phyloP scores from a whole-genome alignment of 2,329 filamentous ascomycete species.

The Aspergillus jensenii region DNA sequence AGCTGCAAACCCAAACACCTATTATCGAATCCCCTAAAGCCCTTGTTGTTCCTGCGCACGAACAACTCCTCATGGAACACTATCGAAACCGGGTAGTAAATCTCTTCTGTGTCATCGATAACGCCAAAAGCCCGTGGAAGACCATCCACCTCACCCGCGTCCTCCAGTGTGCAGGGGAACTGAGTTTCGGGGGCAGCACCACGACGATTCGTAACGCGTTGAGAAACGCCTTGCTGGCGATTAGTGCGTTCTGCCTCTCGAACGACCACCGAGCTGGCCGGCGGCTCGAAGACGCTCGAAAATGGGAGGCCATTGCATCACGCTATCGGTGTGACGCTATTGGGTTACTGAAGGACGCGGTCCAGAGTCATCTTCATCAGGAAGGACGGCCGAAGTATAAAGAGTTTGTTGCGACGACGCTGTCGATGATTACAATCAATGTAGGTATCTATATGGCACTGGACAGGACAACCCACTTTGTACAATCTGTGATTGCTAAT shows the following conservation, averaged over 20 bases:
- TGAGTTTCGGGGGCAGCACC: conserved; percentile 2
- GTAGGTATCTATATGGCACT: background rate
- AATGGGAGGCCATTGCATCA: conserved; percentile 1
- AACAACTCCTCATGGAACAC: conserved; percentile 10
- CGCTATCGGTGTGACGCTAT: conserved; percentile 5
- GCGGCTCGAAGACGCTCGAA: background rate
- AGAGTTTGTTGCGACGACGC: conserved; percentile 10
- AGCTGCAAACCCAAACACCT: background rate
- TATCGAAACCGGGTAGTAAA: conserved; percentile 5
- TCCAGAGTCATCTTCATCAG: background rate
- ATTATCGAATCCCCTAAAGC: background rate
- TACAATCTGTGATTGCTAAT: background rate
- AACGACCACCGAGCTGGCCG: background rate
- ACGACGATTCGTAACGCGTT: conserved; percentile 4
- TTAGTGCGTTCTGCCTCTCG: conserved; percentile 11
- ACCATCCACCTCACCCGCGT: conserved; percentile 7
- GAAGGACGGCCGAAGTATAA: conserved; percentile 8
- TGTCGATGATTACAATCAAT: conserved; percentile 14
- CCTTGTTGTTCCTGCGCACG: background rate
- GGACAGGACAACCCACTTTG: no score
- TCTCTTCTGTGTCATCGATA: conserved; percentile 9
- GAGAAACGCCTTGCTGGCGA: conserved; percentile 5
- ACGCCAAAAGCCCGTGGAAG: conserved; percentile 11
- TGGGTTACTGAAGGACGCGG: conserved; percentile 5
- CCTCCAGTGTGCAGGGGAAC: conserved; percentile 7